Base-by-base conservation (phyloP, 306 rosid species). In the Glycine tomentella region DNA sequence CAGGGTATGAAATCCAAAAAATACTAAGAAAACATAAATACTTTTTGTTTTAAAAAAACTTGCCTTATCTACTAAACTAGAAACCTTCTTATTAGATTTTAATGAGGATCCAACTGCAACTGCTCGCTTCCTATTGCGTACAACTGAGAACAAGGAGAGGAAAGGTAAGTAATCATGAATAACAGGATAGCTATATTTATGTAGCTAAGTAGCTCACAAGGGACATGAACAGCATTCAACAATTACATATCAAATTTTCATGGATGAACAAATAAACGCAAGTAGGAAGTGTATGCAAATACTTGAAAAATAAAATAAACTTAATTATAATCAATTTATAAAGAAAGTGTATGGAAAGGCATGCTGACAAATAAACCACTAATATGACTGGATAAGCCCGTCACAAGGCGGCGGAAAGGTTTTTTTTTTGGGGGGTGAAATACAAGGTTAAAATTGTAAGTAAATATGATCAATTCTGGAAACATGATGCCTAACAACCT, bases 31-130 rank as follows among this genome's bases (percentile, higher is more conserved):
- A n/a, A n/a, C n/a, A n/a, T n/a, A n/a, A n/a, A n/a, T n/a, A n/a
- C n/a, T n/a, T 12, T 36, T 9, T 10, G 2, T 51, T 10, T 58
- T 20, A 50, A 8, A 33, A 42, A 6, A 49, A 50, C 13, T 62
- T 87, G 93, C 99, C 95, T 92, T 96, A 87, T 96, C 91, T 66
- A 93, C 93, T 77, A 96, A 76, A 89, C 94, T 91, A 0, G 98
- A 96, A 71, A 96, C 99, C 81, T 93, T 96, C 84, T 93, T 96
- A 82, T 93, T 96, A 61, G 97, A 93, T 81, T 93, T 96, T 86
- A 93, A 84, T 14, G 99, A 90, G 9, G 98, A 86, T 36, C 94
- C 94, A 75, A 84, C 97, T 67, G 97, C 83, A 74, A 84, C 89
- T 3, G 92, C 79, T 33, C 91, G 90, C 88, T 93, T 96, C 89